Percentiles rank a stretch among this genome's conserved stretches.
These are phyloP conservation scores for Arabis hirsuta DNA, from an alignment of 345 rosid species.

Conservation along the genomic window DNA sequence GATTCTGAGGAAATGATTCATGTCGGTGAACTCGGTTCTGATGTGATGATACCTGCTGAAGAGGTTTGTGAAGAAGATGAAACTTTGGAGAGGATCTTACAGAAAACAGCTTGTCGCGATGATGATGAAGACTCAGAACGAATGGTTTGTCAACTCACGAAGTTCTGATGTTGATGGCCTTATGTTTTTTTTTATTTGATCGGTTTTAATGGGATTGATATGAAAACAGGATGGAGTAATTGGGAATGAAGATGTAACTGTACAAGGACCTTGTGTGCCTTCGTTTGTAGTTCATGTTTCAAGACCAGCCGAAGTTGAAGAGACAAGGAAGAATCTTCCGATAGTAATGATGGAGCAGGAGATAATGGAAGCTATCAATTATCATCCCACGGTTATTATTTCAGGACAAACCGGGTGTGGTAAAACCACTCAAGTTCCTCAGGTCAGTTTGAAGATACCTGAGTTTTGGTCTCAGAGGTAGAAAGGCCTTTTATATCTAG, in stretches of 20 bases:
- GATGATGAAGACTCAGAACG: slow-evolving; percentile 18
- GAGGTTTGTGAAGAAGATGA: slow-evolving; percentile 40
- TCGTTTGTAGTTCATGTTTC: slow-evolving; percentile 72
- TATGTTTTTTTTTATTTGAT: background rate
- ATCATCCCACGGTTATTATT: slow-evolving; percentile 62
- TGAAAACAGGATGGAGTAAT: slow-evolving; percentile 46
- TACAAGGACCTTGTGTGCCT: slow-evolving; percentile 44
- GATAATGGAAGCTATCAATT: slow-evolving; percentile 90
- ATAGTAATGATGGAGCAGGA: slow-evolving; percentile 99
- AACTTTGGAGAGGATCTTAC: slow-evolving; percentile 18
- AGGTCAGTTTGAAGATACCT: slow-evolving; percentile 52
- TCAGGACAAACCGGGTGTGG: slow-evolving; percentile 98
- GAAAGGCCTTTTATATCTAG: background rate
- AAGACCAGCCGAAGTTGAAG: slow-evolving; percentile 75
- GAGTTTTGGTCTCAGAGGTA: slow-evolving; percentile 5
- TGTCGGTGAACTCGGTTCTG: slow-evolving; percentile 24
- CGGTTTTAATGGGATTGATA: slow-evolving; percentile 23
- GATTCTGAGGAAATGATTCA: slow-evolving; percentile 24
- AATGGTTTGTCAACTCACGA: slow-evolving; percentile 43
- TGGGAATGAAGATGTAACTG: slow-evolving; percentile 37
- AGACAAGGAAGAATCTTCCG: slow-evolving; percentile 80
- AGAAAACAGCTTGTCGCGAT: slow-evolving; percentile 16
- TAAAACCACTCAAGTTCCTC: slow-evolving; percentile 97
- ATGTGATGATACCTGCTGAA: slow-evolving; percentile 37
- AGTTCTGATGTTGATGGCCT: background rate